Evolutionary conservation across 495 filamentous ascomycete genomes (phyloP), one percentile per base, ranked within the genome.

Genomic region (Tuber borchii): DNA sequence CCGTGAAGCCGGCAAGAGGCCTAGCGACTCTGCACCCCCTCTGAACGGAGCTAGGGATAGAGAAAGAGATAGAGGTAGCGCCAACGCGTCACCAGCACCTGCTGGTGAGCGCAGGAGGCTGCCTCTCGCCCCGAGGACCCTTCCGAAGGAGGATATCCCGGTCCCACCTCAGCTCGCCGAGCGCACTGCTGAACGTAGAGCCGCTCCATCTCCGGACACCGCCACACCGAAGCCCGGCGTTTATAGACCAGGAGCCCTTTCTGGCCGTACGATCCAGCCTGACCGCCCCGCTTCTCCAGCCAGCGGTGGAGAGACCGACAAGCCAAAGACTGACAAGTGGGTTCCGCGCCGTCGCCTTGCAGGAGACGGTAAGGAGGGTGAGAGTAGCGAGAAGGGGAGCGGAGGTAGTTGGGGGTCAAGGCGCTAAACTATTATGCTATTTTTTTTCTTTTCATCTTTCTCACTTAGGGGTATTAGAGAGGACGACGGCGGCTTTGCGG

Each of bases 361-460:
- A 8, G 48, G 48, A 20, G 48, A n/a, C 48, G n/a, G 48, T 14
- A 61, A 4, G 26, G 56, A 34, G 26, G 56, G 56, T 31, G 56
- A 75, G 37, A 73, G 73, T 65, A 76, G 74, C 40, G 77, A 79
- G 40, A 39, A 72, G 69, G 44, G 72, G 45, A 56, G 75, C 17
- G 69, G 77, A 39, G 26, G 78, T 10, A n/a, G 76, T 40, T 79
- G 78, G 78, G 76, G n/a, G 43, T 51, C 56, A 79, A 79, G 26
- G 46, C 12, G 20, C 22, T 79, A 79, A 71, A 20, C 61, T 37
- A 34, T 40, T 75, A 51, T 77, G 68, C 79, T 79, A 73, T 74
- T 88, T 86, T 88, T 86, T 82, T 91, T 48, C 46, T 70, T 71
- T 78, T 40, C 56, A 34, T 65, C 26, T 17, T 65, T 65, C 31